Evolutionary conservation across 345 rosid species (phyloP).

Genomic region (Salix dunnii): DNA sequence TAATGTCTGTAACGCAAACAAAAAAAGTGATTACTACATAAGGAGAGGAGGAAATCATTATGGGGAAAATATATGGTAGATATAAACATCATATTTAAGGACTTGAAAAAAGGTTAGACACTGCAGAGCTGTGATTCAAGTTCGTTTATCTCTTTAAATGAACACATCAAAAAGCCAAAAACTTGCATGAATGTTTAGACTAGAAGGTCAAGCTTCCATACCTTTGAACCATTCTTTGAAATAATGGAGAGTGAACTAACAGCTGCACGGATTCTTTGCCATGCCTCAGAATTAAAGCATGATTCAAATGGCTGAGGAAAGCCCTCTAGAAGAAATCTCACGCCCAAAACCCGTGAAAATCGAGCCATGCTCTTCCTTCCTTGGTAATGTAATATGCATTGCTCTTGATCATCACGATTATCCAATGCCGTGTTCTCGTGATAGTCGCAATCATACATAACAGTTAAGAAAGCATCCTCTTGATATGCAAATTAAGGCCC

Average conservation of each 20-base stretch:
- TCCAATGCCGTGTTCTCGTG: neutral
- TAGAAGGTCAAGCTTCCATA: no score
- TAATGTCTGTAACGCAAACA: no score
- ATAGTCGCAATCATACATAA: neutral
- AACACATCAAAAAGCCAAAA: neutral
- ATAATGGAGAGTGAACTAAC: neutral
- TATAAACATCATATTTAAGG: no score
- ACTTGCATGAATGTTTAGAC: neutral
- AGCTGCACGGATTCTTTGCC: slow-evolving; percentile 3
- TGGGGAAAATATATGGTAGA: no score
- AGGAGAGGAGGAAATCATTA: no score
- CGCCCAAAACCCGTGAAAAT: neutral
- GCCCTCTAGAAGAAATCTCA: neutral
- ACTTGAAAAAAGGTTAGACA: no score
- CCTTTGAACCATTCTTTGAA: neutral
- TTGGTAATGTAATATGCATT: neutral
- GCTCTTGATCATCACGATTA: neutral
- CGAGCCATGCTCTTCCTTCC: neutral
- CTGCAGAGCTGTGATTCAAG: no score
- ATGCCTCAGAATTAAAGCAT: neutral
- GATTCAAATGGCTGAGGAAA: no score
- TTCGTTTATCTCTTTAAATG: neutral
- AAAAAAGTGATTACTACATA: neutral
- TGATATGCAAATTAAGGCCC: neutral
- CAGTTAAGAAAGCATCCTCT: neutral